phyloP scores from a whole-genome alignment of 1,284 basidiomycete species.

The Malassezia pachydermatis region DNA sequence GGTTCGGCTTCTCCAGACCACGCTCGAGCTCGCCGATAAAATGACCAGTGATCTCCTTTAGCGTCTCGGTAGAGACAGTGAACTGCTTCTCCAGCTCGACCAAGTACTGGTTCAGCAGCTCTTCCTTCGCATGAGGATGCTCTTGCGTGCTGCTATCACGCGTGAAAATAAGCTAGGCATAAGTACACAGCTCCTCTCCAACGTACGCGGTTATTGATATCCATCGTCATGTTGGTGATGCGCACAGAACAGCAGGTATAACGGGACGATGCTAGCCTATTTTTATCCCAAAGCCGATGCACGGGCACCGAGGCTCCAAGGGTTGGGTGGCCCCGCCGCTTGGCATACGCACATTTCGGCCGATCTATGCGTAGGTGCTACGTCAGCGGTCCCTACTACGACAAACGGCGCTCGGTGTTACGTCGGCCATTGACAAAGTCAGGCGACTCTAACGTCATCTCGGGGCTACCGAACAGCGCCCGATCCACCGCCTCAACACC shows the following conservation, averaged over 20 bases:
- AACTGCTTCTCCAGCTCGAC: slow-evolving; percentile 37
- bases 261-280: too few species aligned
- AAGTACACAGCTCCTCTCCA: too few species aligned
- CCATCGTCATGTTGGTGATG: too few species aligned
- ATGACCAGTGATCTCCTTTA: slow-evolving; percentile 67
- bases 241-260: too few species aligned
- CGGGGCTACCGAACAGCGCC: slow-evolving; percentile 51
- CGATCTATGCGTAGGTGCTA: neutral
- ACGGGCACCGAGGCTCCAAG: too few species aligned
- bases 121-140: slow-evolving; percentile 26
- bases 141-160: slow-evolving; percentile 17
- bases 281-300: too few species aligned
- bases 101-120: slow-evolving; percentile 30
- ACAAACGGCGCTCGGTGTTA: slow-evolving; percentile 50
- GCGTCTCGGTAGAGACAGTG: slow-evolving; percentile 36
- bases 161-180: too few species aligned
- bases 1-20: slow-evolving; percentile 69
- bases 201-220: too few species aligned
- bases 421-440: slow-evolving; percentile 52
- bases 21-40: slow-evolving; percentile 84
- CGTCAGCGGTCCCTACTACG: neutral
- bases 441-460: slow-evolving; percentile 51
- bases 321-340: too few species aligned
- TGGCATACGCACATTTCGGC: too few species aligned
- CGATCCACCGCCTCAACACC: slow-evolving; percentile 54